Evolutionary conservation across 331 rosid species (phyloP).

Genomic region (Acacia concinna): DNA sequence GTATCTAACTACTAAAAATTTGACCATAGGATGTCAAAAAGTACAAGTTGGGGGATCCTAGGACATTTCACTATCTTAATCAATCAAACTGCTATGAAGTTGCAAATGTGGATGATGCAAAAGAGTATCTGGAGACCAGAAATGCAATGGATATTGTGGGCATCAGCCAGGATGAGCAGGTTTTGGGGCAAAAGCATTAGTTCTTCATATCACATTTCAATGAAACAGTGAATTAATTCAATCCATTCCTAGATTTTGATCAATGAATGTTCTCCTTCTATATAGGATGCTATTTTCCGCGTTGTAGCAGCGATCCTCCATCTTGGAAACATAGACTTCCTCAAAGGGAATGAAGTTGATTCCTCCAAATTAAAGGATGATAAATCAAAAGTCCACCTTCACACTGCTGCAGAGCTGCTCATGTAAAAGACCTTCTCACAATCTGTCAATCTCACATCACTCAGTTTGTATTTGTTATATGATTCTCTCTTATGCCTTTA

Average conservation of each 20-base stretch:
- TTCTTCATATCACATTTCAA: slow-evolving; percentile 17
- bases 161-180: slow-evolving; percentile 84
- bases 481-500: slow-evolving; percentile 14
- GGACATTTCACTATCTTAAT: slow-evolving; percentile 71
- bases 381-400: slow-evolving; percentile 67
- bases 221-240: slow-evolving; percentile 22
- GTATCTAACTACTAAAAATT: slow-evolving; percentile 33
- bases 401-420: slow-evolving; percentile 64
- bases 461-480: background rate
- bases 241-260: slow-evolving; percentile 28
- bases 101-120: slow-evolving; percentile 75
- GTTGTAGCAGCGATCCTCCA: slow-evolving; percentile 84
- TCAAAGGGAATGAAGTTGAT: slow-evolving; percentile 74
- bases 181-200: slow-evolving; percentile 26
- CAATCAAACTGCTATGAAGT: slow-evolving; percentile 78
- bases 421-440: slow-evolving; percentile 49
- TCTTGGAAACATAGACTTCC: slow-evolving; percentile 74
- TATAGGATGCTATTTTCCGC: slow-evolving; percentile 77
- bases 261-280: slow-evolving; percentile 21
- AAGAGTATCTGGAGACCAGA: slow-evolving; percentile 80
- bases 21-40: slow-evolving; percentile 58
- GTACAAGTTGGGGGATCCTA: slow-evolving; percentile 75
- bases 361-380: slow-evolving; percentile 79
- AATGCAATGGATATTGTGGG: slow-evolving; percentile 91
- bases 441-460: slow-evolving; percentile 8